Conservation (phyloP, 140 eudicot species). For the Erigeron philadelphicus region DNA sequence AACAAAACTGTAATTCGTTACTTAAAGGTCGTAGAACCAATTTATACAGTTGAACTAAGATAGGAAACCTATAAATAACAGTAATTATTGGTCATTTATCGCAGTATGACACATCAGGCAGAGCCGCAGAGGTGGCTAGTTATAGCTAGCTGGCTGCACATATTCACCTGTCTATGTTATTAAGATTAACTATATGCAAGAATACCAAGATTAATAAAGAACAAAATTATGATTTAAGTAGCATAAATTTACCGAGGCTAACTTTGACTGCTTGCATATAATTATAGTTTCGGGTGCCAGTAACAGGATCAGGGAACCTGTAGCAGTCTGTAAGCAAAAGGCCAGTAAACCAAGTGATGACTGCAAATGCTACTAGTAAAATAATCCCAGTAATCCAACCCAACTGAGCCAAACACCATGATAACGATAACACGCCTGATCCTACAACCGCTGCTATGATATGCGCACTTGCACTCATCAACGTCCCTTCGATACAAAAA, state of each 20-base stretch:
- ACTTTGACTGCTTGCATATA: slow-evolving; percentile 55
- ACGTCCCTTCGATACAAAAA: slow-evolving; percentile 37
- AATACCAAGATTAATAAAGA: not conserved
- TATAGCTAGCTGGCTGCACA: not conserved
- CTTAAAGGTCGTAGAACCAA: not conserved
- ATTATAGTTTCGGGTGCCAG: slow-evolving; percentile 48
- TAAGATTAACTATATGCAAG: not conserved
- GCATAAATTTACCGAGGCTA: slow-evolving; percentile 36
- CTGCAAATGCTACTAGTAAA: slow-evolving; percentile 44
- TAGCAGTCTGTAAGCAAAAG: slow-evolving; percentile 59
- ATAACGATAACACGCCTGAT: slow-evolving; percentile 72
- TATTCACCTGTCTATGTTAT: not conserved
- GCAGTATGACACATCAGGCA: not conserved
- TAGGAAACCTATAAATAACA: not conserved
- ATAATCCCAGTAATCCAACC: slow-evolving; percentile 58
- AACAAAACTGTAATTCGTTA: not conserved
- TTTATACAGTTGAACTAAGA: not conserved
- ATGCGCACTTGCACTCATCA: slow-evolving; percentile 71
- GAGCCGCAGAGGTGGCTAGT: not conserved
- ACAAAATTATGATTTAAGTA: not conserved
- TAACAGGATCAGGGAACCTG: slow-evolving; percentile 43
- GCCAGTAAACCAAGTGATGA: slow-evolving; percentile 47
- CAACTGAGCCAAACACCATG: slow-evolving; percentile 76
- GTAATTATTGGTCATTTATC: not conserved
- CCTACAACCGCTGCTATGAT: slow-evolving; percentile 77